Evolutionary conservation across 345 rosid genomes (phyloP).

Genomic region (Bruguiera gymnorhiza): DNA sequence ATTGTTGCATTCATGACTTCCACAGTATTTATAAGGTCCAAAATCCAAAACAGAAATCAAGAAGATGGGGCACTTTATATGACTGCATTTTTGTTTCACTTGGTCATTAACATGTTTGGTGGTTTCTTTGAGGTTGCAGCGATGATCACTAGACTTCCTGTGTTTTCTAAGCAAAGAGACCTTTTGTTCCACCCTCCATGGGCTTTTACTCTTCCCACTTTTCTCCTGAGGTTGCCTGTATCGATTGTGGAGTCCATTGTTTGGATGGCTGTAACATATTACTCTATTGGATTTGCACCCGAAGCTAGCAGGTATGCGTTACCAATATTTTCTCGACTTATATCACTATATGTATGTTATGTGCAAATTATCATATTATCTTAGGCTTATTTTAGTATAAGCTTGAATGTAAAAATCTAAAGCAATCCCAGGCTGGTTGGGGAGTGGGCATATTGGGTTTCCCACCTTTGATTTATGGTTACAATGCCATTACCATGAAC

Average conservation of each 20-base stretch:
- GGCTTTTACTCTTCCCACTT: slow-evolving; percentile 71
- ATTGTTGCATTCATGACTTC: slow-evolving; percentile 51
- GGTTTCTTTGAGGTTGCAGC: slow-evolving; percentile 79
- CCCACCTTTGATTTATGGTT: slow-evolving; percentile 76
- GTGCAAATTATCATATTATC: too few species aligned
- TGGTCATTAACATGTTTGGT: slow-evolving; percentile 82
- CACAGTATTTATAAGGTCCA: slow-evolving; percentile 58
- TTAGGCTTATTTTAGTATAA: too few species aligned
- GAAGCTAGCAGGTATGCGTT: slow-evolving; percentile 56
- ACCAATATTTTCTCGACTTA: too few species aligned
- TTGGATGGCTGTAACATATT: slow-evolving; percentile 66
- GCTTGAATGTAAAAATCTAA: too few species aligned
- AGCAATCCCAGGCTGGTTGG: slow-evolving; percentile 72
- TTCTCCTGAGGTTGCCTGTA: slow-evolving; percentile 60
- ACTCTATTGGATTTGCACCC: slow-evolving; percentile 70
- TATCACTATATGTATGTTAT: neutral
- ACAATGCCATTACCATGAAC: slow-evolving; percentile 62
- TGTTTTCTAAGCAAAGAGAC: slow-evolving; percentile 90
- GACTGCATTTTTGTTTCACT: slow-evolving; percentile 52
- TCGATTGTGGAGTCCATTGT: slow-evolving; percentile 65
- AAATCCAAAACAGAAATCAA: slow-evolving; percentile 55
- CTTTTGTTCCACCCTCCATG: slow-evolving; percentile 79
- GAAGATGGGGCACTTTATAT: slow-evolving; percentile 46
- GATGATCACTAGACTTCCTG: slow-evolving; percentile 71
- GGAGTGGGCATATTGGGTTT: slow-evolving; percentile 90